A percentile compares a stretch with the other conserved stretches of the same genome.
Conservation (phyloP, 176 grass and related monocot species). For the Microstegium vimineum region DNA sequence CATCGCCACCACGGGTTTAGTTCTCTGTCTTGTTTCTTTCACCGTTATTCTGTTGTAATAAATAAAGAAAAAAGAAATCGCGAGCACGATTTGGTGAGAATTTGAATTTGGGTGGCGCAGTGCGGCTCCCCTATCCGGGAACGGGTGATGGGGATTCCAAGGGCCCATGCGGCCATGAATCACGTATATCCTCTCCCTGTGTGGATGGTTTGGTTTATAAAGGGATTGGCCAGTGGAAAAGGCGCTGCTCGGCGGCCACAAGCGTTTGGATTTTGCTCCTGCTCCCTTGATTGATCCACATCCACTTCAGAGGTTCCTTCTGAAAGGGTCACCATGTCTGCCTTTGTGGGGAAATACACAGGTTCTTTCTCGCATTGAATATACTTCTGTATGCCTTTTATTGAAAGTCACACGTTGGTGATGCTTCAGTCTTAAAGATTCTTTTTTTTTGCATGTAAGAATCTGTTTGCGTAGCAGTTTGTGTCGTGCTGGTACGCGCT, state of each 20-base stretch:
- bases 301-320: background rate
- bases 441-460: background rate
- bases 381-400: background rate
- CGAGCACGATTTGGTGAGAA: background rate
- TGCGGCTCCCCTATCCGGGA: conserved; percentile 37
- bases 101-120: conserved; percentile 34
- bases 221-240: conserved; percentile 11
- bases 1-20: conserved; percentile 32
- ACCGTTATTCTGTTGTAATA: background rate
- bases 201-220: conserved; percentile 18
- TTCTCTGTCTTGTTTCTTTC: background rate
- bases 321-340: conserved; percentile 69
- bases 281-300: background rate
- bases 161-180: conserved; percentile 10
- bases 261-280: conserved; percentile 46
- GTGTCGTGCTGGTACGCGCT: background rate
- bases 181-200: conserved; percentile 22
- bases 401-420: background rate
- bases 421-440: background rate
- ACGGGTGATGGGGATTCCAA: conserved; percentile 26
- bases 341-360: conserved; percentile 93
- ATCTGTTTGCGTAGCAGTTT: background rate
- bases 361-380: conserved; percentile 33
- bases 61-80: background rate
- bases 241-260: conserved; percentile 16